Conservation (phyloP, 2,329 filamentous ascomycete species). For the Phialemoniopsis sp. region DNA sequence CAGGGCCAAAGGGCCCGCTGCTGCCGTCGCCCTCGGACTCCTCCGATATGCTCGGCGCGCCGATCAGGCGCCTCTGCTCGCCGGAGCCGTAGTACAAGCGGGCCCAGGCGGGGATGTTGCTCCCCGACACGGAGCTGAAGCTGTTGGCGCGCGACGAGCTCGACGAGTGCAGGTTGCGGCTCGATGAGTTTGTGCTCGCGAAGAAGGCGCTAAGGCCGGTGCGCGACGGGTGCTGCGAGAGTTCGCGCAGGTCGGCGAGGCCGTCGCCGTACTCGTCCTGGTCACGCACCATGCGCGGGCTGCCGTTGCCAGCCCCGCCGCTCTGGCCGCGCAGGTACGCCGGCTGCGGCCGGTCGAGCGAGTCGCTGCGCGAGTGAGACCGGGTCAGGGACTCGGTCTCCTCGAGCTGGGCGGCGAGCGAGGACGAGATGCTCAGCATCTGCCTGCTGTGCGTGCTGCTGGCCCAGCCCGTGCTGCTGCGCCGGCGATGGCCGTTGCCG, state of each 20-base stretch:
- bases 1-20: too few species aligned
- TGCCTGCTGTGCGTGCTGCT: constrained; percentile 46
- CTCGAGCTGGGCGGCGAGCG: constrained; percentile 39
- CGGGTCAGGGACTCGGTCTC: constrained; percentile 12
- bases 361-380: constrained; percentile 32
- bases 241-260: constrained; percentile 52
- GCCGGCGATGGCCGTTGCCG: constrained; percentile 29
- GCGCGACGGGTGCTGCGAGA: constrained; percentile 49
- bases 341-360: constrained; percentile 45
- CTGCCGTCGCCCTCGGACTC: constrained; percentile 41
- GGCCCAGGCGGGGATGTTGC: constrained; percentile 49
- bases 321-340: constrained; percentile 32
- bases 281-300: constrained; percentile 46
- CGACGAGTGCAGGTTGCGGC: constrained; percentile 49
- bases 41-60: constrained; percentile 40
- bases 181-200: constrained; percentile 38
- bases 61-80: constrained; percentile 50
- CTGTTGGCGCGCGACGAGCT: constrained; percentile 41
- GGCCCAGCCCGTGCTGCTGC: constrained; percentile 41
- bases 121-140: constrained; percentile 31
- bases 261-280: constrained; percentile 63
- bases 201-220: constrained; percentile 48
- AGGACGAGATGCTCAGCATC: constrained; percentile 55
- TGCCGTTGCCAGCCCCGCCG: constrained; percentile 28
- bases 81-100: constrained; percentile 69